Base-by-base conservation (phyloP, 257 asterid species). In the Gynochthodes officinalis region DNA sequence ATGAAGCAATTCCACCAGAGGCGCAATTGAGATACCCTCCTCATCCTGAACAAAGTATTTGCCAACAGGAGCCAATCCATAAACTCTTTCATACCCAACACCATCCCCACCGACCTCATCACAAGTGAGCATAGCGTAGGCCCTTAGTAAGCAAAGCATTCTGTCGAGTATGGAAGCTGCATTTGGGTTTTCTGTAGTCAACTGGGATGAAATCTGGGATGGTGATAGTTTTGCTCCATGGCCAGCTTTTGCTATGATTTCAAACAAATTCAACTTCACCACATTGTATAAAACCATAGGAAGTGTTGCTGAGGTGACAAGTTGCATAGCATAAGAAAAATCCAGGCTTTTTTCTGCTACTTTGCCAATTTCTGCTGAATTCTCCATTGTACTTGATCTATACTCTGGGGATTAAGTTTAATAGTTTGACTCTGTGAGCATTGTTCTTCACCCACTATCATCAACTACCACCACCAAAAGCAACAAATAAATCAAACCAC, bases 91-190 rank as follows among this genome's bases (percentile, higher is more conserved):
- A 12, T 28, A 4, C n/a, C 72, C 72, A 13, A 10, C 21, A 5
- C 55, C 72, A 49, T 48, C 60, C 19, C 61, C 72, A 1, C 25
- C 48, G 49, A 49, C 48, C 61, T 68, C 72, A 28, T 69, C 73
- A 35, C 35, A 69, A 54, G 62, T 50, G 62, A 69, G 62, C 48
- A 69, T 23, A 37, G 73, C 50, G 62, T 69, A 37, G 48, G 48
- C 33, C 15, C 63, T 50, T 49, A 69, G 62, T 2, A 69, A 48
- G 28, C 73, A 63, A 54, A 69, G 73, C 62, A 69, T 69, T 48
- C 73, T 50, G 63, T 69, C 73, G 25, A 69, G 73, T 63, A 69
- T 69, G 35, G 73, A 50, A 39, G 73, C 73, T 21, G 63, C 73
- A 33, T 52, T 63, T 3, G 73, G 73, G 32, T 69, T 69, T 39